Base-by-base conservation (phyloP, 768 basidiomycete species). In the Tephrocybe sp. region DNA sequence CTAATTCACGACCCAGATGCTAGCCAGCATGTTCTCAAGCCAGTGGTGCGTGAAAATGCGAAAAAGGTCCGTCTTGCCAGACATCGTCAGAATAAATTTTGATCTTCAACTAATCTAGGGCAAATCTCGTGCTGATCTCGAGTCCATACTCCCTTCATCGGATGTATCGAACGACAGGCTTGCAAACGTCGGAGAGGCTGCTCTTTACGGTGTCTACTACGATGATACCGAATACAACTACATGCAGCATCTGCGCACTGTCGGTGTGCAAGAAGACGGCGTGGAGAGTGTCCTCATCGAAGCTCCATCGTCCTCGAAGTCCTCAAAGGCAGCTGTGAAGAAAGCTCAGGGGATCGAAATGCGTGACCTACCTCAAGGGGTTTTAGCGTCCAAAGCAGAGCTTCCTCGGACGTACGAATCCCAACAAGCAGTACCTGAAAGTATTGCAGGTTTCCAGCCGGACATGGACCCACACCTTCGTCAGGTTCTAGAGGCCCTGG, bases 191-290 rank as follows among this genome's bases (percentile, higher is more conserved):
- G 97, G 96, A 50, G 91, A 98, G 72, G 97, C 97, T 0, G 74
- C 88, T 5, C 65, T 83, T 8, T 95, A 98, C 67, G 97, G 94
- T 3, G 72, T 99, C 63, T 92, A 92, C 71, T 98, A 83, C 70
- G 94, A 98, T 71, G 95, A 99, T 64, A 88, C 91, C 5, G 81
- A 93, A 53, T 99, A 99, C 73, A 91, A 99, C 69, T 99, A 99
- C 74, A 93, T 98, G 90, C 88, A 95, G 67, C 97, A 99, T 70
- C 81, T 99, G 38, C 86, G 92, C 11, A 60, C 80, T 2, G 83
- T 91, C 44, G 92, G 91, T 3, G 62, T 80, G 11, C 80, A 86
- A 51, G 90, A 91, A 64, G 90, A 86, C 38, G 89, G 90, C 10
- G 83, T 89, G 7, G 92, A 93, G 33, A 88, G 84, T 51, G 71